phyloP scores from a whole-genome alignment of 2,329 filamentous ascomycete species.

The Colletotrichum tamarilloi region DNA sequence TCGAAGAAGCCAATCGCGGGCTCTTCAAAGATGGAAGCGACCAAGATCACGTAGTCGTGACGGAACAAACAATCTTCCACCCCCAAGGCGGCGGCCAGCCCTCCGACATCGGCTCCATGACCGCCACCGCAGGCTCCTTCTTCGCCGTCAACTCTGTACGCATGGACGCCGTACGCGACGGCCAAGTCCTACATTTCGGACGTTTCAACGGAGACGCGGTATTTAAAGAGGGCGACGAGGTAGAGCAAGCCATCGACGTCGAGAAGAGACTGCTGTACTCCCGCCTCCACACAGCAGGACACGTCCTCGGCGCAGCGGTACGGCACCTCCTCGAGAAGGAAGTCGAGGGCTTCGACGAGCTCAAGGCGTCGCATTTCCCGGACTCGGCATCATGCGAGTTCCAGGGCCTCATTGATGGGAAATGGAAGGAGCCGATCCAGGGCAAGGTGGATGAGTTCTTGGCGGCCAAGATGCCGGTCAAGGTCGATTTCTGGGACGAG shows the following conservation, averaged over 20 bases:
- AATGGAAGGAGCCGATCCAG: slow-evolving; percentile 73
- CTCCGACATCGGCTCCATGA: slow-evolving; percentile 72
- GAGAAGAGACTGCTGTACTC: slow-evolving; percentile 73
- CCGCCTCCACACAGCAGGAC: slow-evolving; percentile 78
- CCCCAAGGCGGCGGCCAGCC: slow-evolving; percentile 81
- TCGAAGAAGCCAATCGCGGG: slow-evolving; percentile 61
- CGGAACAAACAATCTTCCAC: slow-evolving; percentile 77
- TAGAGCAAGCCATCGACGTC: slow-evolving; percentile 69
- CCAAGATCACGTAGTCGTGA: slow-evolving; percentile 68
- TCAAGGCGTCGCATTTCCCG: slow-evolving; percentile 79
- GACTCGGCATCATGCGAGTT: slow-evolving; percentile 77
- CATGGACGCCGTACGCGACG: slow-evolving; percentile 59
- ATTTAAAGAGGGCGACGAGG: slow-evolving; percentile 55
- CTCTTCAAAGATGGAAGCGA: slow-evolving; percentile 69
- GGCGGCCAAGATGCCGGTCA: slow-evolving; percentile 64
- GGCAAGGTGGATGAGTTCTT: slow-evolving; percentile 69
- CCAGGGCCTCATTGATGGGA: slow-evolving; percentile 72
- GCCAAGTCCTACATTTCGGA: slow-evolving; percentile 74
- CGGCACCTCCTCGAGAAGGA: slow-evolving; percentile 64
- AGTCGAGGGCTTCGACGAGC: slow-evolving; percentile 68
- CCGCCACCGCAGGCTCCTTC: slow-evolving; percentile 38
- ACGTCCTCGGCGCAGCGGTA: slow-evolving; percentile 77
- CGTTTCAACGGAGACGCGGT: slow-evolving; percentile 53
- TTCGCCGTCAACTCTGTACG: slow-evolving; percentile 70
- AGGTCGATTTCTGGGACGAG: slow-evolving; percentile 76